Percentiles rank a stretch among this genome's conserved stretches.
These are phyloP conservation scores for Plectosphaerella plurivora DNA, from an alignment of 2,329 filamentous ascomycete genomes.

Conservation along the genomic window DNA sequence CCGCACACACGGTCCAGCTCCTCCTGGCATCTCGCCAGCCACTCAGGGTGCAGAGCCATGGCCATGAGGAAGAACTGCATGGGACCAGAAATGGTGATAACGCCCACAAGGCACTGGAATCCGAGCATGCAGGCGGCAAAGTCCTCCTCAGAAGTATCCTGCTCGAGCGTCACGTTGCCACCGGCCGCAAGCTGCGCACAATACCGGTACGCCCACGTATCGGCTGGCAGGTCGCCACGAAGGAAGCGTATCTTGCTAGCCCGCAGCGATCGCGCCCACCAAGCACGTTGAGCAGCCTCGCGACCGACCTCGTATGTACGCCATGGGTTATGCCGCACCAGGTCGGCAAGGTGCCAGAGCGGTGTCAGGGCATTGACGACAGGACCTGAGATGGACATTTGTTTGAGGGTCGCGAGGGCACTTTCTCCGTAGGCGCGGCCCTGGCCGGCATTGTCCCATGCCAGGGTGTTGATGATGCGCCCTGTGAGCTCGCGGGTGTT, in stretches of 20 bases:
- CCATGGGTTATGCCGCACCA: constrained; percentile 39
- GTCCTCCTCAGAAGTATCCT: constrained; percentile 36
- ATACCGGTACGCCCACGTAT: constrained; percentile 46
- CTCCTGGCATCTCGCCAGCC: constrained; percentile 48
- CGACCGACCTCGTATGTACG: constrained; percentile 39
- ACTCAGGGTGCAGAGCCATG: constrained; percentile 48
- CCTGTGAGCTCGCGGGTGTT: constrained; percentile 45
- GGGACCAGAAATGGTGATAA: constrained; percentile 44
- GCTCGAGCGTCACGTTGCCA: constrained; percentile 33
- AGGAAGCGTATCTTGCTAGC: constrained; percentile 35
- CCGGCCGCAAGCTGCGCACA: constrained; percentile 35
- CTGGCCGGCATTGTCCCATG: constrained; percentile 44
- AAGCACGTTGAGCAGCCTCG: constrained; percentile 36
- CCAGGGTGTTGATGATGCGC: constrained; percentile 43
- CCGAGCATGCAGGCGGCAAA: constrained; percentile 47
- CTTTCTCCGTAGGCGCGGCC: constrained; percentile 40
- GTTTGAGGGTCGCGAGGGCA: constrained; percentile 41
- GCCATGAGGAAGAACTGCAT: constrained; percentile 48
- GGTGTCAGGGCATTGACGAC: constrained; percentile 46
- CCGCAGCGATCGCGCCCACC: constrained; percentile 40
- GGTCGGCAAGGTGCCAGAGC: constrained; percentile 38
- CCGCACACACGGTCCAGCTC: constrained; percentile 54
- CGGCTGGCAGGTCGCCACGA: constrained; percentile 31
- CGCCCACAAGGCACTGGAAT: constrained; percentile 46
- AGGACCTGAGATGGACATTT: constrained; percentile 48